Evolutionary conservation across 768 basidiomycete genomes (phyloP).

Genomic region (Suillus subluteus): DNA sequence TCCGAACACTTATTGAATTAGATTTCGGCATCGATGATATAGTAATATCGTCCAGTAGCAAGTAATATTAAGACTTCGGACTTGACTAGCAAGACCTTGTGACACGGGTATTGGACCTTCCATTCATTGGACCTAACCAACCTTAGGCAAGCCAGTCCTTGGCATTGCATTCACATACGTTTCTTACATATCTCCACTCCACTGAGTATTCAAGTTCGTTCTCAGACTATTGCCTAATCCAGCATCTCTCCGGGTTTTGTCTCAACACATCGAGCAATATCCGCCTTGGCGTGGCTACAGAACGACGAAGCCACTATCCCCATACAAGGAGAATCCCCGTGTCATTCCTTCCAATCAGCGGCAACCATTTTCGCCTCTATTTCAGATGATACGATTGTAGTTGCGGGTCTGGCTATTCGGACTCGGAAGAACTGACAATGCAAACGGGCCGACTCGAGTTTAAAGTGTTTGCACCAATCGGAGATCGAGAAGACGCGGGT

Average conservation of each 20-base stretch:
- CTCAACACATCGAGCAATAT: not conserved
- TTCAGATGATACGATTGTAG: slow-evolving; percentile 67
- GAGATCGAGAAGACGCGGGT: slow-evolving; percentile 26
- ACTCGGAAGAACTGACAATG: slow-evolving; percentile 56
- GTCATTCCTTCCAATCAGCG: slow-evolving; percentile 69
- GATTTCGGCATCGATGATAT: not conserved
- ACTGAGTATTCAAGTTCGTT: not conserved
- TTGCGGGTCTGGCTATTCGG: slow-evolving; percentile 58
- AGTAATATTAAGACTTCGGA: not conserved
- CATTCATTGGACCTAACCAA: slow-evolving; percentile 55
- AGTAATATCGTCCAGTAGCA: not conserved
- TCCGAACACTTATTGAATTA: not conserved
- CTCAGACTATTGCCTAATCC: not conserved
- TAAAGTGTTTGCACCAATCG: slow-evolving; percentile 12
- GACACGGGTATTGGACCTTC: slow-evolving; percentile 68
- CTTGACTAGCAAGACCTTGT: slow-evolving; percentile 44
- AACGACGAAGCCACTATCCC: not conserved
- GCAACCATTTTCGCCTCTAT: slow-evolving; percentile 26
- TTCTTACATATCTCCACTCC: not conserved
- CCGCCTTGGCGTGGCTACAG: too few relatives aligned
- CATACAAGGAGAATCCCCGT: slow-evolving; percentile 70
- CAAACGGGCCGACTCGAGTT: slow-evolving; percentile 48
- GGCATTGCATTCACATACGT: not conserved
- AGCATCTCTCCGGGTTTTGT: not conserved
- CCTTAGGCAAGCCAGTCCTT: slow-evolving; percentile 42